Percentiles rank a stretch among this genome's conserved stretches.
Conservation (phyloP, 2,329 filamentous ascomycete genomes). For the Diaporthe aspalathi region DNA sequence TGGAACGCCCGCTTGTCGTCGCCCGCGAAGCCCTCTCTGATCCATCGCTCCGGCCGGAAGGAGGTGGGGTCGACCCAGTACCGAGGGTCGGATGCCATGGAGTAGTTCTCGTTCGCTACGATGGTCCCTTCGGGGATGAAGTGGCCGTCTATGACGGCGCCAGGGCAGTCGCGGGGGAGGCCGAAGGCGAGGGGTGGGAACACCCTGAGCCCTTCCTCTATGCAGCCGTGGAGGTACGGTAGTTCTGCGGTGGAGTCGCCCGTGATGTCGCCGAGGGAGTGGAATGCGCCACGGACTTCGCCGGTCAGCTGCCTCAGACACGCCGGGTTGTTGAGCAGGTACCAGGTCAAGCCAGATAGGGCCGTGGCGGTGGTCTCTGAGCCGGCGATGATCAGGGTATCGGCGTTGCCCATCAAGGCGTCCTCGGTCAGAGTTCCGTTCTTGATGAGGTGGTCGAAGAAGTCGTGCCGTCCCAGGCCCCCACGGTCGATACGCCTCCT, state of each 20-base stretch:
- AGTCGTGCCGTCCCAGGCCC: slow-evolving; percentile 37
- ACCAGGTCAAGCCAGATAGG: slow-evolving; percentile 45
- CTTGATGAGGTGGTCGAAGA: slow-evolving; percentile 42
- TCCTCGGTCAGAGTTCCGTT: slow-evolving; percentile 37
- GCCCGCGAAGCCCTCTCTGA: slow-evolving; percentile 46
- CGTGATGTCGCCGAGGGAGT: slow-evolving; percentile 50
- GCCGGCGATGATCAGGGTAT: slow-evolving; percentile 46
- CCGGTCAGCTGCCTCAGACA: slow-evolving; percentile 47
- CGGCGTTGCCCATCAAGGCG: slow-evolving; percentile 42
- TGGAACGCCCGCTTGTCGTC: slow-evolving; percentile 37
- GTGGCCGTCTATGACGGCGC: slow-evolving; percentile 47
- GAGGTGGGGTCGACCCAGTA: slow-evolving; percentile 57
- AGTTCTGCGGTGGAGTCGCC: slow-evolving; percentile 47
- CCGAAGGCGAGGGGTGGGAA: slow-evolving; percentile 48
- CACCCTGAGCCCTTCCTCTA: slow-evolving; percentile 50
- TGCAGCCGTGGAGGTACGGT: slow-evolving; percentile 50
- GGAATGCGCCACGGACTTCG: slow-evolving; percentile 53
- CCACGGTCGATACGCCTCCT: slow-evolving; percentile 41
- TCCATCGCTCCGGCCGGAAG: slow-evolving; percentile 62
- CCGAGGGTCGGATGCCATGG: slow-evolving; percentile 54
- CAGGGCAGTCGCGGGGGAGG: slow-evolving; percentile 47
- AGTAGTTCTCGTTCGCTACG: slow-evolving; percentile 57
- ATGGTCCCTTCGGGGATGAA: slow-evolving; percentile 50
- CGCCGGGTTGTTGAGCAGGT: slow-evolving; percentile 47
- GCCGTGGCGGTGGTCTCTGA: slow-evolving; percentile 50